Conservation (phyloP, 257 asterid species). For the Solanum etuberosum region DNA sequence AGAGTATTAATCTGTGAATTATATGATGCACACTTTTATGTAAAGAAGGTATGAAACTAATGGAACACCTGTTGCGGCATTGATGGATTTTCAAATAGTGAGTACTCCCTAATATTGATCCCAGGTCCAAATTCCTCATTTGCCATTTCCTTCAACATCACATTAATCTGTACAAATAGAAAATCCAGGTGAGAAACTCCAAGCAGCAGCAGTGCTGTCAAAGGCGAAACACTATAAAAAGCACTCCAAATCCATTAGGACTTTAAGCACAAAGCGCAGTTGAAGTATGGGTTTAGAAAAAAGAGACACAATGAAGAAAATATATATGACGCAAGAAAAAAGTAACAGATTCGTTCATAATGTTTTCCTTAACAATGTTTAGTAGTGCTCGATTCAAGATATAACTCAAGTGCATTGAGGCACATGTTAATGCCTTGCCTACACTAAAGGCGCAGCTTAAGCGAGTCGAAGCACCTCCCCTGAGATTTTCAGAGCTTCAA, state of each 20-base stretch:
- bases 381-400: neutral
- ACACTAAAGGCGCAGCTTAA: neutral
- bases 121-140: slow-evolving; percentile 74
- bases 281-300: neutral
- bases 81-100: slow-evolving; percentile 71
- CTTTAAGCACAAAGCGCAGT: neutral
- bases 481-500: neutral
- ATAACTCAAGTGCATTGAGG: neutral
- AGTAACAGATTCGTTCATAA: neutral
- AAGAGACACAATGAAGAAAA: neutral
- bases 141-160: slow-evolving; percentile 62
- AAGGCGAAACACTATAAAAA: neutral
- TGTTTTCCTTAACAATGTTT: neutral
- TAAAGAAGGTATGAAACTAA: neutral
- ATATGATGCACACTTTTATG: neutral
- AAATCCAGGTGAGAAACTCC: neutral
- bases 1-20: neutral
- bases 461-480: neutral
- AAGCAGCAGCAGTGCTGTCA: neutral
- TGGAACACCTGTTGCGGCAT: slow-evolving; percentile 59
- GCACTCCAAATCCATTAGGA: neutral
- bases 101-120: slow-evolving; percentile 71
- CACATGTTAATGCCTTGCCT: neutral
- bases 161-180: slow-evolving; percentile 47
- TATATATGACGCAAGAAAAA: neutral